Percentiles rank a stretch among this genome's conserved stretches.
phyloP scores from a whole-genome alignment of 2,329 filamentous ascomycete species.

The Diaporthe sp. region DNA sequence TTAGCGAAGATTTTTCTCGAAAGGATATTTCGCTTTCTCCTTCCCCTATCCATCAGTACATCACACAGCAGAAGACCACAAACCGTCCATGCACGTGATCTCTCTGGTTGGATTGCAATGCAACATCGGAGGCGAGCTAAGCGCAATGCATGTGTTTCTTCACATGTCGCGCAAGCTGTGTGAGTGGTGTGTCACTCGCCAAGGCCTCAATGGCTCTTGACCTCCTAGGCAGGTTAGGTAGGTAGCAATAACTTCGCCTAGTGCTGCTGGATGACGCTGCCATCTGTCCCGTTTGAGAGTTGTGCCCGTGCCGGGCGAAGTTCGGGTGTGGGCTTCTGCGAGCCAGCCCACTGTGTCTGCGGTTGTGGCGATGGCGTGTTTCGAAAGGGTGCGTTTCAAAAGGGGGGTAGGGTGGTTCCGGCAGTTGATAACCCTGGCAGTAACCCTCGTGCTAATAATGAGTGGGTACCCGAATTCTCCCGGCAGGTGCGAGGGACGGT shows the following conservation, averaged over 20 bases:
- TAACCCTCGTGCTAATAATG: neutral
- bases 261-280: neutral
- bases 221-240: neutral
- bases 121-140: conserved; percentile 6
- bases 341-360: neutral
- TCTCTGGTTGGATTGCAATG: neutral
- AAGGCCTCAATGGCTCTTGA: neutral
- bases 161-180: neutral
- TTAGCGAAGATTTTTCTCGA: neutral
- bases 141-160: neutral
- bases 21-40: neutral
- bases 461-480: neutral
- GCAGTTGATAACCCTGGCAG: neutral
- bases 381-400: neutral
- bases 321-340: neutral
- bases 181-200: neutral
- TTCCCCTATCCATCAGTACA: neutral
- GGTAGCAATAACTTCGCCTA: neutral
- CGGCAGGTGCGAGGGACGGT: neutral
- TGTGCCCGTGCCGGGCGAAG: neutral
- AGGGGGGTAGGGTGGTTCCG: neutral
- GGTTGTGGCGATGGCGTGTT: neutral
- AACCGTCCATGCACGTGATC: neutral
- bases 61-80: neutral
- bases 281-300: neutral